Base-by-base conservation (phyloP, 805 yeast genomes). In the Kuraishia piskuri region DNA sequence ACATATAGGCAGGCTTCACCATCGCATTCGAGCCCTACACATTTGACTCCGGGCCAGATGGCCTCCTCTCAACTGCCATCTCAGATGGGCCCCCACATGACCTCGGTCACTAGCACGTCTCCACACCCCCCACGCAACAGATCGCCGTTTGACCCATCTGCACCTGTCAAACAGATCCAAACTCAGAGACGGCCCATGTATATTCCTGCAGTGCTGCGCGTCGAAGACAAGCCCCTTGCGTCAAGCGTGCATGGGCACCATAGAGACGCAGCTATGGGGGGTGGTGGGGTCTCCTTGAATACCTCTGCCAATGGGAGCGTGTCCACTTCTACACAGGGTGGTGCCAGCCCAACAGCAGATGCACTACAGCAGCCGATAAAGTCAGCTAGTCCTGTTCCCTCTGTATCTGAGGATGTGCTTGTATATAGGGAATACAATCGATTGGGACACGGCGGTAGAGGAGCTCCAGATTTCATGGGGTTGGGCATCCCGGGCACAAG, bases 171-270 rank as follows among this genome's bases (percentile, higher is more conserved):
- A 64, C 95, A 90, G 62, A 82, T 90, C 56, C 82, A 83, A 54
- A 86, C 85, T 49, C 91, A 90, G 57, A 80, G 90, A 65, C 86
- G 88, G 62, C 97, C 97, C 9, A 72, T 91, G 72, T 91, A 90
- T 62, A 76, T 87, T 0, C 98, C 98, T 0, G 97, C 97, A 0
- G 98, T 91, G 10, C 73, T 91, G 52, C 77, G 88, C 14, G 49
- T 25, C 10, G 31, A 47, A 12, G 40, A 31, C 40, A 31, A 31
- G 40, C 40, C 40, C 17, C 40, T 31, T 6, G 40, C 40, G 40
- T 12, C 40, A 8, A 31, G 17, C 17, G 40, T 5, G 40, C 40
- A 31, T 31, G 40, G 40, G 9, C 9, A n/a, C 40, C 40, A 31
- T n/a, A 31, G 40, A 10, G 40, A 31, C 10, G 40, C 40, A 10